Base-by-base conservation (phyloP, 768 basidiomycete species). In the Hydnomerulius pinastri region DNA sequence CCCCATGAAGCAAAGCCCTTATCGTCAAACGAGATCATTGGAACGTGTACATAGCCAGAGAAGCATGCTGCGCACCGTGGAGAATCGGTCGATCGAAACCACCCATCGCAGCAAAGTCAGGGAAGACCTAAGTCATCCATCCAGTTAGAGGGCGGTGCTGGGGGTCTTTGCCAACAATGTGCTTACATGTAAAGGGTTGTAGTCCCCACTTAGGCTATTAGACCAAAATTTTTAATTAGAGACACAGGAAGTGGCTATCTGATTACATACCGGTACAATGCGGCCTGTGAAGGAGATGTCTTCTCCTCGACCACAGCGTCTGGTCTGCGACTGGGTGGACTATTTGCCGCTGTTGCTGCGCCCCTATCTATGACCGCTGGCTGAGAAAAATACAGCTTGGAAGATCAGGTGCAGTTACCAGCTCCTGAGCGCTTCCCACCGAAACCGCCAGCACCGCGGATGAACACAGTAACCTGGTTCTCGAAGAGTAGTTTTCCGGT, bases 371-470 rank as follows among this genome's bases (percentile, higher is more conserved):
- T 6, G 35, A 43, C 27, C 6, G 3, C 13, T 35, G 15, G 2
- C 15, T 43, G 18, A 48, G 25, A 38, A 32, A 35, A 32, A 15
- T 32, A 36, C 37, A 33, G 36, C n/a, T 48, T 49, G 49, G 52
- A 28, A n/a, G 18, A 29, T 15, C 10, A 42, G n/a, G 6, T 21
- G 15, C 30, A 59, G 78, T 53, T 61, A 92, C 94, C 91, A 42
- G 74, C 82, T 27, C 93, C 94, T 25, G 69, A 72, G 50, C 91
- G 89, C 73, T 89, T 92, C 15, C 97, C 97, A 3, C 92, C 92
- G 68, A 99, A 97, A 0, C 94, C 95, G n/a, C 97, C 97, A 21
- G 90, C 79, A 2, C 94, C 95, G 48, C 97, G 90, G 55, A 96
- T 83, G 69, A 98, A 90, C 1, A 95, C 76, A 1, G 96, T 99